These are phyloP conservation scores for Escovopsis weberi DNA, from an alignment of 2,329 filamentous ascomycete species.

Conservation along the genomic window DNA sequence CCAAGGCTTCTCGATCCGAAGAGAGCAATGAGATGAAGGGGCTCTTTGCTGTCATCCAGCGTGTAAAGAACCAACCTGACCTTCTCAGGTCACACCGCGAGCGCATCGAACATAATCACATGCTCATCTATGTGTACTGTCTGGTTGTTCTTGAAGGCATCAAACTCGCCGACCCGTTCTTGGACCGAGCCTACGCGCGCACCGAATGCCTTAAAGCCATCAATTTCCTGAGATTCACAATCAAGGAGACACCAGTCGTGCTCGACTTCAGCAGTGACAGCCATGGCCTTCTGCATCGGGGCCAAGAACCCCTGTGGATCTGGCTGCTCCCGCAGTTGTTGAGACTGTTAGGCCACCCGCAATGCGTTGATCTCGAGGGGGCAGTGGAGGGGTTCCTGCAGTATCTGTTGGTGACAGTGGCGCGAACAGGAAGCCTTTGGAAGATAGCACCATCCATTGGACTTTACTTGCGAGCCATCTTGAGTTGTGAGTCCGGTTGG, in stretches of 20 bases:
- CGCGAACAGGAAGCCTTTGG: conserved; percentile 33
- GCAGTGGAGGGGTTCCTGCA: conserved; percentile 40
- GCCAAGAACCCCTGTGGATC: conserved; percentile 47
- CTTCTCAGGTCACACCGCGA: conserved; percentile 48
- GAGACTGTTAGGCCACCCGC: conserved; percentile 38
- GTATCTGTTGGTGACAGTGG: conserved; percentile 30
- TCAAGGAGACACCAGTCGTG: conserved; percentile 61
- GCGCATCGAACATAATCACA: conserved; percentile 63
- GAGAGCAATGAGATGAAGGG: conserved; percentile 62
- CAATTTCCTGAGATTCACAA: conserved; percentile 59
- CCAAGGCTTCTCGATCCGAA: conserved; percentile 45
- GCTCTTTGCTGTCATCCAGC: conserved; percentile 44
- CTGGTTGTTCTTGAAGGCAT: conserved; percentile 63
- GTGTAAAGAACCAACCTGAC: conserved; percentile 34
- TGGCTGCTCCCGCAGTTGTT: conserved; percentile 49
- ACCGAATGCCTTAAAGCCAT: conserved; percentile 57
- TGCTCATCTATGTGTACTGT: conserved; percentile 71
- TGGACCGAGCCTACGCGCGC: conserved; percentile 37
- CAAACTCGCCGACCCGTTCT: conserved; percentile 53
- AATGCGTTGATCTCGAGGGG: conserved; percentile 31
- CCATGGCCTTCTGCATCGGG: conserved; percentile 33
- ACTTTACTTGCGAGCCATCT: conserved; percentile 33
- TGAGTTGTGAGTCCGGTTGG: conserved; percentile 26
- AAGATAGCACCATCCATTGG: conserved; percentile 27
- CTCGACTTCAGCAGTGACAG: conserved; percentile 32